Percentiles rank a stretch among this genome's conserved stretches.
Evolutionary conservation across 2,329 filamentous ascomycete genomes (phyloP).

Genomic region (Lasiodiplodia theobromae): DNA sequence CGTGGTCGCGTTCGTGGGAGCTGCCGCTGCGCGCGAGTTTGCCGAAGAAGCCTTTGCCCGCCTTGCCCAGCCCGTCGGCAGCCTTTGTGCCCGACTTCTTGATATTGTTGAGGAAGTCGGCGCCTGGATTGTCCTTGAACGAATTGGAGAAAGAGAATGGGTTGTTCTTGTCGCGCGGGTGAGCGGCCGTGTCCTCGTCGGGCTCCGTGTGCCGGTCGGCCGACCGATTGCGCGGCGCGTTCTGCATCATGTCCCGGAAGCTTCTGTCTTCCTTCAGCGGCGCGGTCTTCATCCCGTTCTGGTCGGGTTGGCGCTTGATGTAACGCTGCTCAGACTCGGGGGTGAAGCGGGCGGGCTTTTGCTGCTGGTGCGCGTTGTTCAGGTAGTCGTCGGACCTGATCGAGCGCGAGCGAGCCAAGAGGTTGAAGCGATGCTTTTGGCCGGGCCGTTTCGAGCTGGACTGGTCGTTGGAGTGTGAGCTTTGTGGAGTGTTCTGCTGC

Average conservation of each 20-base stretch:
- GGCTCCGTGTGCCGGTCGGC: constrained; percentile 66
- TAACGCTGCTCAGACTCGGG: constrained; percentile 36
- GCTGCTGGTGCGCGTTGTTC: constrained; percentile 40
- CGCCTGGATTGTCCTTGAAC: constrained; percentile 66
- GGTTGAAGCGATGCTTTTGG: constrained; percentile 36
- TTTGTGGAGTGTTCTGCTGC: constrained; percentile 23
- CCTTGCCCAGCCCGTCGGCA: constrained; percentile 71
- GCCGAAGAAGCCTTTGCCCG: constrained; percentile 83
- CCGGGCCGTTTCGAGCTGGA: constrained; percentile 19
- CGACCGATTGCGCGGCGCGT: constrained; percentile 70
- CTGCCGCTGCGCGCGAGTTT: constrained; percentile 76
- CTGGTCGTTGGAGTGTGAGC: constrained; percentile 20
- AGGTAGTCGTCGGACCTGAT: constrained; percentile 52
- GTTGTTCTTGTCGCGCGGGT: constrained; percentile 37
- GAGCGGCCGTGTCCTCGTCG: constrained; percentile 41
- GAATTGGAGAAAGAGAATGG: constrained; percentile 54
- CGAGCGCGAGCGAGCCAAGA: constrained; percentile 52
- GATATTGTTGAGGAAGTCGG: constrained; percentile 74
- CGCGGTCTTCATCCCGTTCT: constrained; percentile 65
- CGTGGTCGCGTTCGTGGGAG: constrained; percentile 70
- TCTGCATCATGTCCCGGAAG: constrained; percentile 70
- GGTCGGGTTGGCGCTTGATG: constrained; percentile 44
- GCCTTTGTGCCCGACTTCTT: constrained; percentile 76
- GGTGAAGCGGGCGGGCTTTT: constrained; percentile 38
- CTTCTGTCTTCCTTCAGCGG: constrained; percentile 72